phyloP scores from a whole-genome alignment of 495 filamentous ascomycete species.

The Daldinia childiae region DNA sequence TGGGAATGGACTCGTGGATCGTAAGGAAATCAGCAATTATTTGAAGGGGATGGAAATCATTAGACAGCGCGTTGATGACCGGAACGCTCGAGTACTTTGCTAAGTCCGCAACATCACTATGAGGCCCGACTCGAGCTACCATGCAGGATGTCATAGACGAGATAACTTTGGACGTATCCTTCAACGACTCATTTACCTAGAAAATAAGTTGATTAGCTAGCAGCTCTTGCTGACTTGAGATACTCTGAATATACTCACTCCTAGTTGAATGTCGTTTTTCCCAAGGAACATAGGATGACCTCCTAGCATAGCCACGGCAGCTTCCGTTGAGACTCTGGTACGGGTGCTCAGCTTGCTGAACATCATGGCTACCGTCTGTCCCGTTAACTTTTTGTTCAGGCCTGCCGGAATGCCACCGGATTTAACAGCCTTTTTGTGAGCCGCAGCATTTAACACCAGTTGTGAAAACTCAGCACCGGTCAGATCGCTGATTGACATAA shows the following conservation, averaged over 20 bases:
- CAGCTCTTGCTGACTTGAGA: not conserved
- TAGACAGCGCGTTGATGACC: slow-evolving; percentile 92
- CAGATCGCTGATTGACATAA: slow-evolving; percentile 90
- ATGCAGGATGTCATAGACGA: slow-evolving; percentile 92
- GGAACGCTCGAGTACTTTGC: slow-evolving; percentile 85
- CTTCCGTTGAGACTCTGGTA: slow-evolving; percentile 91
- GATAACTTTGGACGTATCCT: slow-evolving; percentile 87
- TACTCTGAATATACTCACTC: slow-evolving; percentile 61
- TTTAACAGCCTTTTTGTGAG: slow-evolving; percentile 82
- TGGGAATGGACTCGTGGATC: slow-evolving; percentile 77
- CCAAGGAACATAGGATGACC: slow-evolving; percentile 97
- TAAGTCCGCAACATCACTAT: slow-evolving; percentile 80
- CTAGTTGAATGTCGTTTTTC: slow-evolving; percentile 93
- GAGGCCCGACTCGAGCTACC: slow-evolving; percentile 86
- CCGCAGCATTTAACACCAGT: slow-evolving; percentile 80
- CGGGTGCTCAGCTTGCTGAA: slow-evolving; percentile 95
- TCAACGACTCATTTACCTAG: slow-evolving; percentile 86
- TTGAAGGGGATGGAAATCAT: slow-evolving; percentile 91
- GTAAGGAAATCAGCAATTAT: slow-evolving; percentile 93
- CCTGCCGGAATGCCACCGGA: slow-evolving; percentile 68
- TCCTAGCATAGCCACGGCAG: slow-evolving; percentile 80
- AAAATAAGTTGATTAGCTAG: slow-evolving; percentile 18
- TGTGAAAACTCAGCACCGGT: slow-evolving; percentile 78
- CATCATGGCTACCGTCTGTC: slow-evolving; percentile 91
- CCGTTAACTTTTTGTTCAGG: slow-evolving; percentile 61